These are phyloP conservation scores for Exsudoporus floridanus DNA, from an alignment of 1,284 basidiomycete species.

Conservation along the genomic window DNA sequence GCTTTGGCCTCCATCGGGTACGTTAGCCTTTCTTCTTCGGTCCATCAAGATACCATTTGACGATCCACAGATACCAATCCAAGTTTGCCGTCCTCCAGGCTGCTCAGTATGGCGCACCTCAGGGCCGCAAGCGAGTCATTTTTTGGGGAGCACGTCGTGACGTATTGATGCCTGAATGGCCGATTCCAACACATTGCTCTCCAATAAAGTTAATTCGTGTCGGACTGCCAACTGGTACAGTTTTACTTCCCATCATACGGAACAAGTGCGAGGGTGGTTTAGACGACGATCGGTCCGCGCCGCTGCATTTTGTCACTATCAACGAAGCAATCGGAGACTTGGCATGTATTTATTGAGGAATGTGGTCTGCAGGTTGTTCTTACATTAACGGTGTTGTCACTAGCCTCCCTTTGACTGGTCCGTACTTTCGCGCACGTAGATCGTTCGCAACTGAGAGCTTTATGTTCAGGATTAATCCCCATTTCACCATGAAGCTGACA, in stretches of 20 bases:
- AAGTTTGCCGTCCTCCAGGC: slow-evolving; percentile 64
- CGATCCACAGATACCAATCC: slow-evolving; percentile 59
- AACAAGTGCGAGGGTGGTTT: slow-evolving; percentile 34
- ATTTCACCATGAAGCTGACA: slow-evolving; percentile 37
- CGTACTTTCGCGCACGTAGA: slow-evolving; percentile 1
- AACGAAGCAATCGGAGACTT: slow-evolving; percentile 65
- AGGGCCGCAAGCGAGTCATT: slow-evolving; percentile 63
- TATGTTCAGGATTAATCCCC: slow-evolving; percentile 50
- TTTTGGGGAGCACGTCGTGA: slow-evolving; percentile 63
- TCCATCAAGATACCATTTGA: slow-evolving; percentile 1
- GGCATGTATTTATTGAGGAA: slow-evolving; percentile 41
- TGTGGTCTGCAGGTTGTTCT: slow-evolving; percentile 7
- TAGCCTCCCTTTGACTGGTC: slow-evolving; percentile 68
- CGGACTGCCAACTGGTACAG: slow-evolving; percentile 39
- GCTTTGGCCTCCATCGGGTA: slow-evolving; percentile 62
- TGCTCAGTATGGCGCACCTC: slow-evolving; percentile 67
- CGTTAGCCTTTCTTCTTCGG: slow-evolving; percentile 16
- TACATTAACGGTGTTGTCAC: not conserved
- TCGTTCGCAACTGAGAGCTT: slow-evolving; percentile 4
- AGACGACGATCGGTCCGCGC: slow-evolving; percentile 50
- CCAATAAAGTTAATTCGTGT: slow-evolving; percentile 30
- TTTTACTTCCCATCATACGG: slow-evolving; percentile 42
- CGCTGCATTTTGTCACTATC: slow-evolving; percentile 54
- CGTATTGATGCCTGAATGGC: slow-evolving; percentile 56
- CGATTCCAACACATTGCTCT: slow-evolving; percentile 57